These are phyloP conservation scores for Citrullus colocynthis DNA, from an alignment of 306 rosid genomes.

Conservation along the genomic window DNA sequence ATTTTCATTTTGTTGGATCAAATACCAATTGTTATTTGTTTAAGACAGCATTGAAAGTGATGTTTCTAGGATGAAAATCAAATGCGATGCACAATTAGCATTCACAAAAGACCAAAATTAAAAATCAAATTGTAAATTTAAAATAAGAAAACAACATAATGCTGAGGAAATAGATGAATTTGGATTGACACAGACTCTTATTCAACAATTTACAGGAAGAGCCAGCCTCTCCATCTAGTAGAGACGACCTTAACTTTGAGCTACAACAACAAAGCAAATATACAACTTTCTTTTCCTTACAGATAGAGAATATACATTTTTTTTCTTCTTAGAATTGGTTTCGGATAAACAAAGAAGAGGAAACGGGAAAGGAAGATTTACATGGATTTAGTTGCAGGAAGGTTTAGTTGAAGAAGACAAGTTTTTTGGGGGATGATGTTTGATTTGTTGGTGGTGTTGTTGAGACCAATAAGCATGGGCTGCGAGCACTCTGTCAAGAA, in stretches of 20 bases:
- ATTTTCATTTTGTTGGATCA: no score
- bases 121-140: background rate
- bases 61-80: no score
- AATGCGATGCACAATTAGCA: no score
- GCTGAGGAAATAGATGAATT: background rate
- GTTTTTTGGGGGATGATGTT: conserved; percentile 42
- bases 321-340: no score
- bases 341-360: background rate
- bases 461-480: conserved; percentile 78
- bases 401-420: conserved; percentile 11
- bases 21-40: no score
- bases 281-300: background rate
- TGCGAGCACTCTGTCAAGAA: conserved; percentile 63
- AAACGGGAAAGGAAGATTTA: background rate
- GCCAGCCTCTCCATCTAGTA: background rate
- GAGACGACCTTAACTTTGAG: background rate
- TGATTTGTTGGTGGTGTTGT: conserved; percentile 39
- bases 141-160: background rate
- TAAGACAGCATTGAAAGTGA: no score
- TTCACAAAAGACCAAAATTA: no score
- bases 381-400: background rate
- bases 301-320: no score
- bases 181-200: background rate
- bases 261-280: background rate
- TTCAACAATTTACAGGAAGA: background rate